phyloP scores from a whole-genome alignment of 1,284 basidiomycete species.

The Ustilago vetiveriae region DNA sequence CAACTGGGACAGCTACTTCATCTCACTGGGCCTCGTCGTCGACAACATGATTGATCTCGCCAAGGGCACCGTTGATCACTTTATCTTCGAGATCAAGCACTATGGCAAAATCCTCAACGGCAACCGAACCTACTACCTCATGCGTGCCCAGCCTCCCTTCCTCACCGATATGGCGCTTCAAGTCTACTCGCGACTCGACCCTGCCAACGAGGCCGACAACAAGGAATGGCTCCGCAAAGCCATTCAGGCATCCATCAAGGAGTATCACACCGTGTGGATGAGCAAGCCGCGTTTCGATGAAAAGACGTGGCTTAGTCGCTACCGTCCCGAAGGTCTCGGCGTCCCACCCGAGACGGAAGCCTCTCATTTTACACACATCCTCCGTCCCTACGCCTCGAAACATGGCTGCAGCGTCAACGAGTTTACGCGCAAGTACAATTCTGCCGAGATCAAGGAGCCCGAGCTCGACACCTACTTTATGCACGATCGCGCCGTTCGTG shows the following conservation, averaged over 20 bases:
- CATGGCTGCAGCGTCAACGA: constrained; percentile 94
- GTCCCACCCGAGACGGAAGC: constrained; percentile 99
- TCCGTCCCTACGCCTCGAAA: constrained; percentile 92
- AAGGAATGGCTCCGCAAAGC: constrained; percentile 91
- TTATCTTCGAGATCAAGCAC: constrained; percentile 97
- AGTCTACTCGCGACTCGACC: constrained; percentile 94
- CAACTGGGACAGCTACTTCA: constrained; percentile 78
- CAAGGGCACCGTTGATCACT: constrained; percentile 96
- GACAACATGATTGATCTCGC: constrained; percentile 93
- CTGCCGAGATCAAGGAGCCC: constrained; percentile 83
- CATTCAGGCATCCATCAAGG: constrained; percentile 95
- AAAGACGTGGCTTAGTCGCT: constrained; percentile 91
- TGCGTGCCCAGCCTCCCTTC: constrained; percentile 96
- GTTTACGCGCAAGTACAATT: constrained; percentile 95
- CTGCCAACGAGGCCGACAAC: constrained; percentile 81
- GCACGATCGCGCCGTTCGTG: constrained; percentile 90
- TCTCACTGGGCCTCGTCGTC: constrained; percentile 89
- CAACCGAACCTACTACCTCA: constrained; percentile 75
- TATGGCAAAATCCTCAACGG: constrained; percentile 78
- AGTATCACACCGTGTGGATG: constrained; percentile 98
- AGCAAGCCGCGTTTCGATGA: constrained; percentile 90
- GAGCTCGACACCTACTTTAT: constrained; percentile 95
- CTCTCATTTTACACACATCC: constrained; percentile 94
- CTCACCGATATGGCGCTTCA: constrained; percentile 97
- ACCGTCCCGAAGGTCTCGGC: constrained; percentile 90